Percentiles rank a stretch among this genome's conserved stretches.
Evolutionary conservation across 1,284 basidiomycete genomes (phyloP).

Genomic region (Caloboletus inedulis): DNA sequence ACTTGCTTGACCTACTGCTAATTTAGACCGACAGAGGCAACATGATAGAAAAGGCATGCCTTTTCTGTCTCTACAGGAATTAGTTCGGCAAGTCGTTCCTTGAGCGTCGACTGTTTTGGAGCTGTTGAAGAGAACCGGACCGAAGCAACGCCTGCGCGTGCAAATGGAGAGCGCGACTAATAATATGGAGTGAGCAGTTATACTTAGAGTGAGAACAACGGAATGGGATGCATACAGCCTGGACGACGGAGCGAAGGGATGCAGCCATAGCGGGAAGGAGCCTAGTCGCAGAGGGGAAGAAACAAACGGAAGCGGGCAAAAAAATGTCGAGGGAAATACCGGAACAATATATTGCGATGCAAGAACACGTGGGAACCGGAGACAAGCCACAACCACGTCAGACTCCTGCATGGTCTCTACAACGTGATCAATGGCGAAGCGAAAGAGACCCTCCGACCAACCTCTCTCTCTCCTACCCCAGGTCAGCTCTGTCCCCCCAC

Average conservation of each 20-base stretch:
- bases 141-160: constrained; percentile 45
- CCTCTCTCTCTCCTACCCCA: constrained; percentile 26
- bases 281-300: neutral
- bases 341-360: constrained; percentile 15
- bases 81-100: constrained; percentile 87
- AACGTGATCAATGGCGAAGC: constrained; percentile 24
- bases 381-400: neutral
- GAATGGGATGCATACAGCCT: constrained; percentile 42
- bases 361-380: constrained; percentile 16
- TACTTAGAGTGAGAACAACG: neutral
- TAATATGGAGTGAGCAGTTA: constrained; percentile 18
- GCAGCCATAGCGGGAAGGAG: constrained; percentile 23
- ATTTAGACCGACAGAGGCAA: constrained; percentile 6
- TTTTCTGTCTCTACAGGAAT: constrained; percentile 88
- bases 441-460: constrained; percentile 22
- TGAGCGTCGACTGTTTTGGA: constrained; percentile 73
- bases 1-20: constrained; percentile 71
- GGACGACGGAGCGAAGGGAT: constrained; percentile 42
- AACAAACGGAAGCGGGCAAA: constrained; percentile 4
- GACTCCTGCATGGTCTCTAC: neutral
- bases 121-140: constrained; percentile 65
- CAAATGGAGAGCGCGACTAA: constrained; percentile 46
- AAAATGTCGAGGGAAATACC: constrained; percentile 25
- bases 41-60: constrained; percentile 39
- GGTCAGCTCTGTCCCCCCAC: constrained; percentile 10